These are phyloP conservation scores for Niveomyces coronatus DNA, from an alignment of 2,329 filamentous ascomycete species.

Conservation along the genomic window DNA sequence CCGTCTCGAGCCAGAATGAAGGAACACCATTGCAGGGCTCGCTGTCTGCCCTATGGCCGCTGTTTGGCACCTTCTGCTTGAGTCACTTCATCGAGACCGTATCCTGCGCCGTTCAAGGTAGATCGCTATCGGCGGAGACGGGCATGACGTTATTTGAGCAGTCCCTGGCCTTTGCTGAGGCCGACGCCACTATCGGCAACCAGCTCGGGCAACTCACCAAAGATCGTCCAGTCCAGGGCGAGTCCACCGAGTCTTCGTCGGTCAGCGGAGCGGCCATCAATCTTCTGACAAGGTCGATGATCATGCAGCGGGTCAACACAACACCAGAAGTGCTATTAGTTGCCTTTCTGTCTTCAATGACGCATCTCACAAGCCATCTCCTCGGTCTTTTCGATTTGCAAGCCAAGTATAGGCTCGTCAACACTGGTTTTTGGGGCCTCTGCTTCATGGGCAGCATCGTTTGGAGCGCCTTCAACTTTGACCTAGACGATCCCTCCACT, in stretches of 20 bases:
- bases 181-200: slow-evolving; percentile 75
- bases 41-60: slow-evolving; percentile 62
- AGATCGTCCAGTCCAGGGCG: slow-evolving; percentile 15
- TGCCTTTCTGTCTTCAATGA: slow-evolving; percentile 78
- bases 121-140: slow-evolving; percentile 70
- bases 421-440: slow-evolving; percentile 80
- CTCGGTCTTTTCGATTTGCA: slow-evolving; percentile 75
- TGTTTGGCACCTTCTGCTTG: slow-evolving; percentile 58
- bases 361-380: slow-evolving; percentile 74
- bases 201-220: slow-evolving; percentile 65
- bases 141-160: slow-evolving; percentile 97
- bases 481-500: slow-evolving; percentile 46
- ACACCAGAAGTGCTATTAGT: slow-evolving; percentile 82
- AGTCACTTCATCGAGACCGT: slow-evolving; percentile 87
- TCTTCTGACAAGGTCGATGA: slow-evolving; percentile 50
- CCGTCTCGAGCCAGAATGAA: not conserved
- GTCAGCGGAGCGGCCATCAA: slow-evolving; percentile 21
- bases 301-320: slow-evolving; percentile 74
- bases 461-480: slow-evolving; percentile 59
- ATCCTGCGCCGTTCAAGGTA: slow-evolving; percentile 78
- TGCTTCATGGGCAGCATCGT: slow-evolving; percentile 82
- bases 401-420: slow-evolving; percentile 68
- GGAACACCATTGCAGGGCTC: slow-evolving; percentile 58
- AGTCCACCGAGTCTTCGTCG: slow-evolving; percentile 11
- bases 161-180: slow-evolving; percentile 90